These are phyloP conservation scores for Ganoderma leucocontextum DNA, from an alignment of 1,284 basidiomycete species.

Conservation along the genomic window DNA sequence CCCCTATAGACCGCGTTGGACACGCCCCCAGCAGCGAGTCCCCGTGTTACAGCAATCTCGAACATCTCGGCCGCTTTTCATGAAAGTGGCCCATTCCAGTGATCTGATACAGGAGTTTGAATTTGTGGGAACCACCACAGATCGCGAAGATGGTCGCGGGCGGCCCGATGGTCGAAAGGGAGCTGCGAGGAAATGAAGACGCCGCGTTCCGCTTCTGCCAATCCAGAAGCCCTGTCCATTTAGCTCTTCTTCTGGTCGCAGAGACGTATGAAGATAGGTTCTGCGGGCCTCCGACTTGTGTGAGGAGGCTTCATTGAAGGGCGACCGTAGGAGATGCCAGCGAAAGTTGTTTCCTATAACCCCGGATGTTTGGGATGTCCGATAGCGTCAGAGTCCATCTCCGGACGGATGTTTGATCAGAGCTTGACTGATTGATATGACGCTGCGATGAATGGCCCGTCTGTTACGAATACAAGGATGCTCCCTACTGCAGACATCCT, in stretches of 20 bases:
- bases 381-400: slow-evolving; percentile 7
- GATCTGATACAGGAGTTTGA: slow-evolving; percentile 1
- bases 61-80: slow-evolving; percentile 18
- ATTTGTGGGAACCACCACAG: slow-evolving; percentile 4
- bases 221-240: slow-evolving; percentile 16
- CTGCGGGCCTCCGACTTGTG: slow-evolving; percentile 9
- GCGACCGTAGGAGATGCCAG: slow-evolving; percentile 16
- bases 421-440: slow-evolving; percentile 21
- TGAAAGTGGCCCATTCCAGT: slow-evolving; percentile 3
- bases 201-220: slow-evolving; percentile 21
- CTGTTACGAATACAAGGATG: slow-evolving; percentile 13
- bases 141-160: slow-evolving; percentile 3
- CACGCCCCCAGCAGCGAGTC: slow-evolving; percentile 8
- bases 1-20: neutral
- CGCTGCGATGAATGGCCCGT: slow-evolving; percentile 1
- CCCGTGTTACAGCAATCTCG: slow-evolving; percentile 16
- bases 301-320: slow-evolving; percentile 18
- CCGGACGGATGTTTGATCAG: slow-evolving; percentile 7
- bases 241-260: slow-evolving; percentile 8
- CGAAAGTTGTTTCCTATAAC: neutral
- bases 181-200: slow-evolving; percentile 1
- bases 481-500: slow-evolving; percentile 10
- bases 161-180: neutral
- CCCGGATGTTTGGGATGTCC: neutral
- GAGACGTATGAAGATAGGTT: neutral